phyloP scores from a whole-genome alignment of 768 basidiomycete species.

The Boletus reticulatus region DNA sequence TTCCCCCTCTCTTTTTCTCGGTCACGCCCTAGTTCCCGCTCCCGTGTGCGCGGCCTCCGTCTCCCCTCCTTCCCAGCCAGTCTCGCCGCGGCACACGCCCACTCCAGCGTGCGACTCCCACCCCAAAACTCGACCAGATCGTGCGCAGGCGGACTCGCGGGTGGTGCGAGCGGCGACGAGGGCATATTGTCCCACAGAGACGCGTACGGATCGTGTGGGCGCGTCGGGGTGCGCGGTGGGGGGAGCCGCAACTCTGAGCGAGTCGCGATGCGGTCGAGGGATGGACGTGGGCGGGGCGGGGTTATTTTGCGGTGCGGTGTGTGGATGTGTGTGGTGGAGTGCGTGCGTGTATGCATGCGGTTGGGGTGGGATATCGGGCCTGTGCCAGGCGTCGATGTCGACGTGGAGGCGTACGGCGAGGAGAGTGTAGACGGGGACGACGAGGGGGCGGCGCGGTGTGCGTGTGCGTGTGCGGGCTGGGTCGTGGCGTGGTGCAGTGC shows the following conservation, averaged over 20 bases:
- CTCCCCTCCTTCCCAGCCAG: constrained; percentile 43
- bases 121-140: constrained; percentile 32
- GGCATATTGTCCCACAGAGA: constrained; percentile 35
- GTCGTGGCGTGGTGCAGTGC: constrained; percentile 40
- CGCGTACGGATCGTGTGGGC: constrained; percentile 28
- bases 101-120: constrained; percentile 28
- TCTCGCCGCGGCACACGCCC: constrained; percentile 43
- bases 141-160: constrained; percentile 31
- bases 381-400: constrained; percentile 13
- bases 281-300: constrained; percentile 30
- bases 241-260: constrained; percentile 32
- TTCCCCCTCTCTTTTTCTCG: neutral
- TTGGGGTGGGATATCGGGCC: constrained; percentile 19
- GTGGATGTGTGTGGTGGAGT: constrained; percentile 5
- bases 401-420: constrained; percentile 24
- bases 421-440: constrained; percentile 12
- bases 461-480: constrained; percentile 18
- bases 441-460: constrained; percentile 16
- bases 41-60: constrained; percentile 4
- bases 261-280: constrained; percentile 30
- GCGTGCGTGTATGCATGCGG: constrained; percentile 36
- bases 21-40: constrained; percentile 3
- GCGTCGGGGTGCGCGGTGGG: constrained; percentile 29
- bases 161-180: constrained; percentile 44
- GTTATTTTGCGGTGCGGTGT: constrained; percentile 31